Percentiles rank a stretch among this genome's conserved stretches.
Conservation (phyloP, 2,329 filamentous ascomycete genomes). For the Macroventuria anomochaeta region DNA sequence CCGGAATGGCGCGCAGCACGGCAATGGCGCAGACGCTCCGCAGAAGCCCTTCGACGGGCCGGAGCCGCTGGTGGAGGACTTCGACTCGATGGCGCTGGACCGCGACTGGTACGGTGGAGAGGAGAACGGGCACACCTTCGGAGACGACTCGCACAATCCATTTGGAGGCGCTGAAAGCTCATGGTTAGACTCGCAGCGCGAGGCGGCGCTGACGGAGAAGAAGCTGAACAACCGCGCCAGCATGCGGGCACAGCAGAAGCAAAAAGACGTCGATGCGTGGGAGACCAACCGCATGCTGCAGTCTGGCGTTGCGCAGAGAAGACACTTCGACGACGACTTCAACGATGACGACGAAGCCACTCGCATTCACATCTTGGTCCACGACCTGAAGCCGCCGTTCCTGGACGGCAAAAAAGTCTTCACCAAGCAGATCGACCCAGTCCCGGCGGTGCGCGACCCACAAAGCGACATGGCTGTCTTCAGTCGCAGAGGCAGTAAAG, state of each 20-base stretch:
- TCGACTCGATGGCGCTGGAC: constrained; percentile 78
- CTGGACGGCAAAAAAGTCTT: constrained; percentile 94
- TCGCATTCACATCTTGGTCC: constrained; percentile 87
- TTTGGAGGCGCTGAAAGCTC: constrained; percentile 78
- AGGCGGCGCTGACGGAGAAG: constrained; percentile 78
- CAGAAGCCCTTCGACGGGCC: constrained; percentile 67
- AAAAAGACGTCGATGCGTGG: constrained; percentile 96
- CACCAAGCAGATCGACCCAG: constrained; percentile 94
- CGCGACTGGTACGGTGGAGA: constrained; percentile 93
- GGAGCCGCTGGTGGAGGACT: constrained; percentile 66
- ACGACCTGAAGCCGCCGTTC: constrained; percentile 93
- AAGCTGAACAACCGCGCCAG: constrained; percentile 75
- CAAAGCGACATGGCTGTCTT: constrained; percentile 99
- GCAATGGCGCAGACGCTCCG: constrained; percentile 51
- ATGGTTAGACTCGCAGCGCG: constrained; percentile 76
- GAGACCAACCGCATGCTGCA: constrained; percentile 98
- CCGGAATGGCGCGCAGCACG: constrained; percentile 42
- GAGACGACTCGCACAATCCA: constrained; percentile 91
- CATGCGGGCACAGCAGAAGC: constrained; percentile 79
- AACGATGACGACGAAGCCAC: constrained; percentile 89
- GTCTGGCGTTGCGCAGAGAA: constrained; percentile 89
- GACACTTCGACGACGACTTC: constrained; percentile 82
- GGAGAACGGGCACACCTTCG: constrained; percentile 83
- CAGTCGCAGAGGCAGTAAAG: constrained; percentile 90
- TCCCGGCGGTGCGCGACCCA: constrained; percentile 88